Percentiles rank a stretch among this genome's conserved stretches.
Conservation (phyloP, 2,329 filamentous ascomycete genomes). For the Magnaporthiopsis incrustans region DNA sequence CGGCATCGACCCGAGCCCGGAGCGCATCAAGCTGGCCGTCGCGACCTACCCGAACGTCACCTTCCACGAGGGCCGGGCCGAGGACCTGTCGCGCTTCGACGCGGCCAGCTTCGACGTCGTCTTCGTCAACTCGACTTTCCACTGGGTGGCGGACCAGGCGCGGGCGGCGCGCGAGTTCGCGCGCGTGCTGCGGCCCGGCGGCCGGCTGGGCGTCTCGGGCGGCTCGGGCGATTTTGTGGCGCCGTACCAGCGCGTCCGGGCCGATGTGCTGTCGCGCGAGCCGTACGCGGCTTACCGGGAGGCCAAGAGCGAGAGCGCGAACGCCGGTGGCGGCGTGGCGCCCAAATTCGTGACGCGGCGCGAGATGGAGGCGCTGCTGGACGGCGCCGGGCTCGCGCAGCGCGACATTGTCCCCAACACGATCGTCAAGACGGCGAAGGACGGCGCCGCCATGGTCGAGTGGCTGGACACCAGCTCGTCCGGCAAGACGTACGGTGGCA, state of each 20-base stretch:
- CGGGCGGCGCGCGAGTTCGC: conserved; percentile 30
- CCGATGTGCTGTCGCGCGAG: not conserved
- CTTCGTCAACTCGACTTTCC: conserved; percentile 33
- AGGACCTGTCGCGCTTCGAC: conserved; percentile 25
- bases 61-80: conserved; percentile 5
- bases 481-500: conserved; percentile 23
- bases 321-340: too few relatives aligned
- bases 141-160: conserved; percentile 21
- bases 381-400: conserved; percentile 21
- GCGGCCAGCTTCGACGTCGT: conserved; percentile 33
- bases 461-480: conserved; percentile 25
- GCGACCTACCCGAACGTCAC: not conserved
- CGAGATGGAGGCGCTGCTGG: conserved; percentile 14
- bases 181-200: conserved; percentile 32
- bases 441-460: conserved; percentile 19
- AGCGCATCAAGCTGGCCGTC: conserved; percentile 14
- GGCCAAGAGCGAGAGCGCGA: too few relatives aligned
- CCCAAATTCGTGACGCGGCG: conserved; percentile 11
- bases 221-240: conserved; percentile 19
- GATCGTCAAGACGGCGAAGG: conserved; percentile 15
- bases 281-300: conserved; percentile 1
- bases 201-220: conserved; percentile 23
- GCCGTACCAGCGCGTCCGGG: conserved; percentile 18
- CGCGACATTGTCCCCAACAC: conserved; percentile 16
- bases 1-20: conserved; percentile 28